Percentiles rank a stretch among this genome's conserved stretches.
These are phyloP conservation scores for Yamadazyma spencermartinsiae DNA, from an alignment of 1,139 yeast species.

Conservation along the genomic window DNA sequence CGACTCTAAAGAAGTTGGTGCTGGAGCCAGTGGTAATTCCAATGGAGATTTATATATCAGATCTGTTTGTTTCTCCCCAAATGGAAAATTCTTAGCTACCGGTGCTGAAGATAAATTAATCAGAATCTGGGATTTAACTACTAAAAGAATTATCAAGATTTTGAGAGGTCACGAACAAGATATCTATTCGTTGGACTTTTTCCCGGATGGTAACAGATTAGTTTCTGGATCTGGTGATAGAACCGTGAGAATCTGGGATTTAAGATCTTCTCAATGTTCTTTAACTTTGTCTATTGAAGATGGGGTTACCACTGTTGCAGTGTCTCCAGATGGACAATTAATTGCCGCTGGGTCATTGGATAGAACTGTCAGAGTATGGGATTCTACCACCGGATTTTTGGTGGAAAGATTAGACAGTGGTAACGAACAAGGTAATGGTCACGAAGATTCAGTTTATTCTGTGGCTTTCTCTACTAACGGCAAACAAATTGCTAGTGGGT, in stretches of 20 bases:
- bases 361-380: slow-evolving; percentile 97
- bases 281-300: slow-evolving; percentile 90
- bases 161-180: slow-evolving; percentile 97
- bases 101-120: slow-evolving; percentile 98
- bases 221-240: slow-evolving; percentile 97
- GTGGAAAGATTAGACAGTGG: slow-evolving; percentile 94
- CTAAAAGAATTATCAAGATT: slow-evolving; percentile 83
- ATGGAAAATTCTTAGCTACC: slow-evolving; percentile 92
- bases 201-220: slow-evolving; percentile 91
- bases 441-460: slow-evolving; percentile 93
- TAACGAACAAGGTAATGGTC: slow-evolving; percentile 85
- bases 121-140: slow-evolving; percentile 93
- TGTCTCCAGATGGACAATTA: slow-evolving; percentile 90
- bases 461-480: slow-evolving; percentile 94
- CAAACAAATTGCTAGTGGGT: slow-evolving; percentile 89
- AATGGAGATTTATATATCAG: slow-evolving; percentile 87
- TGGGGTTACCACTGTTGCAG: slow-evolving; percentile 97
- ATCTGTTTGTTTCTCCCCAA: slow-evolving; percentile 95
- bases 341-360: slow-evolving; percentile 98
- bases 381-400: slow-evolving; percentile 86
- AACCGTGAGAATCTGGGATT: slow-evolving; percentile 96
- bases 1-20: slow-evolving; percentile 23
- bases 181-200: slow-evolving; percentile 91
- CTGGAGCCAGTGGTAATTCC: slow-evolving; percentile 34
- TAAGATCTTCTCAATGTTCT: slow-evolving; percentile 87